Percentiles rank a stretch among this genome's conserved stretches.
Evolutionary conservation across 1,284 basidiomycete genomes (phyloP).

Genomic region (Uromyces viciae-fabae): DNA sequence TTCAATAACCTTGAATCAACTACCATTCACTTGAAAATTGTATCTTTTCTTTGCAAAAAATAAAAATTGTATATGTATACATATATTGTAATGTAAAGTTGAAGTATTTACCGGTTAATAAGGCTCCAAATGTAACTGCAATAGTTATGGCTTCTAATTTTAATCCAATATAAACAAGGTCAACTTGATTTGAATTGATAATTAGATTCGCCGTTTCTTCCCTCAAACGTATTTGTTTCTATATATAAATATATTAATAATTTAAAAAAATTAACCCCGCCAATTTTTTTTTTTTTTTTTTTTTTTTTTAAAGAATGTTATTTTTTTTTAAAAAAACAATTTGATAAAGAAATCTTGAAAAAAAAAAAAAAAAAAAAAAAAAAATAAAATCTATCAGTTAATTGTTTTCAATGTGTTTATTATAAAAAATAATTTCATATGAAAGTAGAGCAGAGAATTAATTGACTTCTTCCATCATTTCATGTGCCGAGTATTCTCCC

Average conservation of each 20-base stretch:
- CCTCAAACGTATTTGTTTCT: conserved; percentile 4
- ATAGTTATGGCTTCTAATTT: conserved; percentile 14
- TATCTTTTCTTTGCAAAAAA: not conserved
- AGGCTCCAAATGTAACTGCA: conserved; percentile 18
- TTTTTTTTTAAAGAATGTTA: not conserved
- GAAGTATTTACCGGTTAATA: conserved; percentile 8
- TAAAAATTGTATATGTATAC: not conserved
- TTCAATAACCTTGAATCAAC: not conserved
- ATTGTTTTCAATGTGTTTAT: too few species aligned
- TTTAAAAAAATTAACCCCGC: too few species aligned
- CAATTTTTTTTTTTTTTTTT: too few species aligned
- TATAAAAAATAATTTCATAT: too few species aligned
- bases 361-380: not conserved
- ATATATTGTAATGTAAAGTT: not conserved
- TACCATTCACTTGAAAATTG: not conserved
- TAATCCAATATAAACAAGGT: conserved; percentile 15
- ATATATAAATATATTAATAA: too few species aligned
- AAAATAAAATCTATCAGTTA: too few species aligned
- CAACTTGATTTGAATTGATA: conserved; percentile 23
- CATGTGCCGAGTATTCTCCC: conserved; percentile 10
- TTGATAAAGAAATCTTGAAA: not conserved
- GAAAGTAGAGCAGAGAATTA: not conserved
- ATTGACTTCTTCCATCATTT: conserved; percentile 11
- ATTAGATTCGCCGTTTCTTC: conserved; percentile 14
- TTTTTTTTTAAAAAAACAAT: not conserved